Evolutionary conservation across 495 filamentous ascomycete genomes (phyloP).

Genomic region (Talaromyces borbonicus): DNA sequence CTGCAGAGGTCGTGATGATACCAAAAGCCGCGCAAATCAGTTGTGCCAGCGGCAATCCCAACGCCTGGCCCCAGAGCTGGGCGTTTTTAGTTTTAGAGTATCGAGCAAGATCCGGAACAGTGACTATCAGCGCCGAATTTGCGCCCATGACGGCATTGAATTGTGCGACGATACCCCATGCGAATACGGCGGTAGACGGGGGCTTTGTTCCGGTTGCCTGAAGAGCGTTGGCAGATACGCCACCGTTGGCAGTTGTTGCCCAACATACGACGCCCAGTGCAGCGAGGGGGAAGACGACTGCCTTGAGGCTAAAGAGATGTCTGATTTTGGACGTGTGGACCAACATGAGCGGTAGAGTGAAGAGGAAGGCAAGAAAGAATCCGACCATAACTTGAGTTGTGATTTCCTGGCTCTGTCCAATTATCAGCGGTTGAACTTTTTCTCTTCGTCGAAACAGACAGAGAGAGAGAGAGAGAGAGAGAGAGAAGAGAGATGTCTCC

Average conservation of each 20-base stretch:
- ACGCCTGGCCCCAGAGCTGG: background rate
- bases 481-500: no score
- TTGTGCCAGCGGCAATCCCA: constrained; percentile 1
- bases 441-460: no score
- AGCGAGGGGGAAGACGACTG: background rate
- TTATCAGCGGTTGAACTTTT: no score
- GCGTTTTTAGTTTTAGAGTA: constrained; percentile 15
- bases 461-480: background rate
- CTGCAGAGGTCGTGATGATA: constrained; percentile 13
- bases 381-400: constrained; percentile 3
- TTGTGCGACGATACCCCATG: constrained; percentile 9
- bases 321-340: constrained; percentile 52
- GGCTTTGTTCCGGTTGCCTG: background rate
- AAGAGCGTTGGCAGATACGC: background rate
- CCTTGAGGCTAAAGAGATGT: constrained; percentile 4
- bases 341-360: constrained; percentile 30
- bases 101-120: constrained; percentile 22
- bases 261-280: constrained; percentile 1
- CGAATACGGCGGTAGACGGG: constrained; percentile 1
- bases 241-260: background rate
- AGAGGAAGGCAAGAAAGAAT: constrained; percentile 4
- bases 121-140: constrained; percentile 11
- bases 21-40: constrained; percentile 12
- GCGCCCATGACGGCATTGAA: constrained; percentile 12
- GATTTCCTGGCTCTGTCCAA: constrained; percentile 2